Conservation (phyloP, 1,284 basidiomycete genomes). For the Porogramme epimiltina region DNA sequence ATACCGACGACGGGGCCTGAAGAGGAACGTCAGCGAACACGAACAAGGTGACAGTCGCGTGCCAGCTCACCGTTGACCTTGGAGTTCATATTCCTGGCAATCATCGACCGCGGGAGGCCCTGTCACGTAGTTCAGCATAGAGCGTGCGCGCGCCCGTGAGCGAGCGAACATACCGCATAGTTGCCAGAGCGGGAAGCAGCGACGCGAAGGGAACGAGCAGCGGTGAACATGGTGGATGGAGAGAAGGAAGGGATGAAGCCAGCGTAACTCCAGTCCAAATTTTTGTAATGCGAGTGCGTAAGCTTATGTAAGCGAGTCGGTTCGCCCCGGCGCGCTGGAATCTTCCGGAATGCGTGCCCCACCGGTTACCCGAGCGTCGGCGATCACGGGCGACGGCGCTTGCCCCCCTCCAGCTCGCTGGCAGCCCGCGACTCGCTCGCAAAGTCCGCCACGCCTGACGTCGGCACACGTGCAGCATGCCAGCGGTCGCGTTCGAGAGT, state of each 20-base stretch:
- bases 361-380: background rate
- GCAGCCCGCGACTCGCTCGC: too few relatives aligned
- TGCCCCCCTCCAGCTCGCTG: background rate
- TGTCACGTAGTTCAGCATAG: slow-evolving; percentile 31
- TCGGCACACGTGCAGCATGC: too few relatives aligned
- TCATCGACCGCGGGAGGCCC: slow-evolving; percentile 68
- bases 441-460: too few relatives aligned
- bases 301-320: slow-evolving; percentile 26
- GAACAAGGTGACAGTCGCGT: background rate
- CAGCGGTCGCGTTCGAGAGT: slow-evolving; percentile 2
- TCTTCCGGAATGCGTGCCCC: slow-evolving; percentile 19
- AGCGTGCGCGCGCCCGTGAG: background rate
- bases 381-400: background rate
- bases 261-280: slow-evolving; percentile 21
- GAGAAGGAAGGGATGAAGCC: slow-evolving; percentile 34
- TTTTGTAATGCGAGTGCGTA: slow-evolving; percentile 25
- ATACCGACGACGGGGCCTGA: slow-evolving; percentile 73
- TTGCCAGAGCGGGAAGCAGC: slow-evolving; percentile 61
- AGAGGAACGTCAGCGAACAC: background rate
- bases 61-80: slow-evolving; percentile 68
- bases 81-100: slow-evolving; percentile 82
- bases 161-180: slow-evolving; percentile 58
- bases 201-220: slow-evolving; percentile 60
- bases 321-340: slow-evolving; percentile 22
- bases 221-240: slow-evolving; percentile 63